Percentiles rank a stretch among this genome's conserved stretches.
phyloP scores from a whole-genome alignment of 768 basidiomycete genomes.

The Pisolithus orientalis region DNA sequence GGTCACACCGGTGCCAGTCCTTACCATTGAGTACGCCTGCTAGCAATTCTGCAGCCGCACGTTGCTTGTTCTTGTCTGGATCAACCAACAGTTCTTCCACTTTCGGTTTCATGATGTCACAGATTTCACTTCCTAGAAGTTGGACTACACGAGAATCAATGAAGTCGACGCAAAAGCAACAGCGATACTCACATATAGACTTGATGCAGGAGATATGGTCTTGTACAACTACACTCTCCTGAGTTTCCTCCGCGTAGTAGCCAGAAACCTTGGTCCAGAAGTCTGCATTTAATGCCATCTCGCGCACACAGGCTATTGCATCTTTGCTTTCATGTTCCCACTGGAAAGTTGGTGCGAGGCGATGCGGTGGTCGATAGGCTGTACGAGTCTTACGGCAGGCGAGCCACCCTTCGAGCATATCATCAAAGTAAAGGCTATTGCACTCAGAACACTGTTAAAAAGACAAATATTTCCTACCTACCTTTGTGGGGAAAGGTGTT shows the following conservation, averaged over 20 bases:
- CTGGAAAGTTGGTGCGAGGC: conserved; percentile 43
- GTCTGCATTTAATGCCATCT: conserved; percentile 36
- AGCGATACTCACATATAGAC: conserved; percentile 54
- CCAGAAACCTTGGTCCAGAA: conserved; percentile 68
- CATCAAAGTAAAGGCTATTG: conserved; percentile 49
- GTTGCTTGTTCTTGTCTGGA: conserved; percentile 77
- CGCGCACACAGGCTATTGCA: conserved; percentile 45
- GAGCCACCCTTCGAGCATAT: conserved; percentile 61
- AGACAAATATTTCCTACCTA: background rate
- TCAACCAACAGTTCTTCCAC: conserved; percentile 61
- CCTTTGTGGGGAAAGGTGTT: background rate
- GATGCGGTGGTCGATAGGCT: conserved; percentile 43
- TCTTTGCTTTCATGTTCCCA: conserved; percentile 53
- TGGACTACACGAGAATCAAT: conserved; percentile 37
- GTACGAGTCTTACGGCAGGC: conserved; percentile 46
- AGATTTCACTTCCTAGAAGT: conserved; percentile 48
- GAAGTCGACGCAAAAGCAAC: background rate
- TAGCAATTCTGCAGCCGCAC: conserved; percentile 71
- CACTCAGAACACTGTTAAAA: background rate
- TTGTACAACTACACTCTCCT: conserved; percentile 54
- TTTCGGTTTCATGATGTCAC: conserved; percentile 26
- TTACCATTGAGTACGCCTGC: conserved; percentile 74
- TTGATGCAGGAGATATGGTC: conserved; percentile 71
- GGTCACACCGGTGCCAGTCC: conserved; percentile 73
- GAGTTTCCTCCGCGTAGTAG: conserved; percentile 75